phyloP scores from a whole-genome alignment of 73 alveolate species.

The Tetrahymena elliotti region DNA sequence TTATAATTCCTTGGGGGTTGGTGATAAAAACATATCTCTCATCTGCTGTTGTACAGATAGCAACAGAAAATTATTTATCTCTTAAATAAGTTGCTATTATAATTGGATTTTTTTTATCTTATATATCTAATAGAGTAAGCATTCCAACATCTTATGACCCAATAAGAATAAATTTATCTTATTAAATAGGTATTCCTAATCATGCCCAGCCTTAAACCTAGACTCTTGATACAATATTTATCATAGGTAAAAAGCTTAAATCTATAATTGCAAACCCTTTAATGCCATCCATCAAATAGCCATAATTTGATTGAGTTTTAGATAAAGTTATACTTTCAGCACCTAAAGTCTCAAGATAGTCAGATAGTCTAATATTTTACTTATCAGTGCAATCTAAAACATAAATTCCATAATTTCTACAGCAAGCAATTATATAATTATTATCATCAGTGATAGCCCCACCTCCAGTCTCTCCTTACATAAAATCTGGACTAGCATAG shows the following conservation, averaged over 20 bases:
- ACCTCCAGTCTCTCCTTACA: not conserved
- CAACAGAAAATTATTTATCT: not conserved
- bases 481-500: not conserved
- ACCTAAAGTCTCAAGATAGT: not conserved
- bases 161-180: not conserved
- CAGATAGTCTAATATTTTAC: not conserved
- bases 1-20: not conserved
- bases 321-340: not conserved
- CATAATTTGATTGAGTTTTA: not conserved
- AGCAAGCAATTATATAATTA: not conserved
- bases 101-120: not conserved
- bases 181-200: not conserved
- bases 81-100: not conserved
- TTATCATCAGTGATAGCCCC: not conserved
- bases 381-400: not conserved
- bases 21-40: not conserved
- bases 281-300: not conserved
- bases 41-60: not conserved
- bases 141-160: not conserved
- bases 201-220: not conserved
- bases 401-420: not conserved
- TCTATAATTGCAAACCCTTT: not conserved
- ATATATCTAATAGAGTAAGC: not conserved
- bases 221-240: not conserved
- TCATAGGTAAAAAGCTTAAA: not conserved